phyloP scores from a whole-genome alignment of 2,329 filamentous ascomycete genomes.

The Cercospora sp. region DNA sequence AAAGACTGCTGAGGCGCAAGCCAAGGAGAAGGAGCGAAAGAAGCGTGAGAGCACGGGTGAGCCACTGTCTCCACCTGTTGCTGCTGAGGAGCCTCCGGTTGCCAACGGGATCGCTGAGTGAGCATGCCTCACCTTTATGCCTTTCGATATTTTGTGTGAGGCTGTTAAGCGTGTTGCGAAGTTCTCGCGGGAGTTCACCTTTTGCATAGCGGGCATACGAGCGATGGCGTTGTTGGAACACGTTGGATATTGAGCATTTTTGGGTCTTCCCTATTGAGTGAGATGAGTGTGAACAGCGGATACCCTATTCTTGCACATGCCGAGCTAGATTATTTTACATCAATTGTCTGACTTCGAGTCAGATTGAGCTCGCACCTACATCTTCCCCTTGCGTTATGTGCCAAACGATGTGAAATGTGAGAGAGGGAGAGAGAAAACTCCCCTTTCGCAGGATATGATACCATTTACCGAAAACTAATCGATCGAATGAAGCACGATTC shows the following conservation, averaged over 20 bases:
- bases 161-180: not conserved
- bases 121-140: not conserved
- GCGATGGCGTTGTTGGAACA: conserved; percentile 9
- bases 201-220: conserved; percentile 5
- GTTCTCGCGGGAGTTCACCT: not conserved
- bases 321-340: not conserved
- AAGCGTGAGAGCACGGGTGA: conserved; percentile 22
- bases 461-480: not conserved
- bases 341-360: not conserved
- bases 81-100: conserved; percentile 7
- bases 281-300: conserved; percentile 6
- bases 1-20: conserved; percentile 30
- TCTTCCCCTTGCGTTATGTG: not conserved
- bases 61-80: conserved; percentile 5
- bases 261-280: not conserved
- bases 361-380: not conserved
- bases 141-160: not conserved
- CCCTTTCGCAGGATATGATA: not conserved
- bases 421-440: not conserved
- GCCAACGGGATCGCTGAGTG: conserved; percentile 7
- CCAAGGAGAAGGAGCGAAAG: conserved; percentile 30
- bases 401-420: not conserved
- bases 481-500: not conserved
- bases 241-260: not conserved
- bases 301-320: conserved; percentile 15